Evolutionary conservation across 768 basidiomycete genomes (phyloP).

Genomic region (Naganishia vaughanmartiniae): DNA sequence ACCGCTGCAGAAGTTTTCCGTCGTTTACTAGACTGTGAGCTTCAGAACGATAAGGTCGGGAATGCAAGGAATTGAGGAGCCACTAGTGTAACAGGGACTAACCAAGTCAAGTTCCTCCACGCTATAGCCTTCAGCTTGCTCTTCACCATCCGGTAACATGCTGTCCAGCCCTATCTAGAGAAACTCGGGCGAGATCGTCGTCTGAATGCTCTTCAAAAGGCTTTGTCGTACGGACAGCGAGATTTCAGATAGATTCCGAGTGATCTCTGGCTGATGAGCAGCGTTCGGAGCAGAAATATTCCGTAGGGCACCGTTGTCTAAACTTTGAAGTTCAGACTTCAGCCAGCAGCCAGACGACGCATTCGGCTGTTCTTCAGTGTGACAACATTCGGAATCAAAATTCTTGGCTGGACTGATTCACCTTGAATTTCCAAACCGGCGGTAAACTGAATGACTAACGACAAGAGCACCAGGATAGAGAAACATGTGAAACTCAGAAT

Average conservation of each 20-base stretch:
- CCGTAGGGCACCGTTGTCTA: too few relatives aligned
- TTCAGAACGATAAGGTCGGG: not conserved
- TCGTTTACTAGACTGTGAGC: not conserved
- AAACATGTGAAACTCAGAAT: too few relatives aligned
- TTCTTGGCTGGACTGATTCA: not conserved
- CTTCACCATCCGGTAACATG: not conserved
- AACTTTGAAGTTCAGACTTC: too few relatives aligned
- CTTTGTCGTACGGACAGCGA: too few relatives aligned
- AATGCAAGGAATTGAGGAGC: not conserved
- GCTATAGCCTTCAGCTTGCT: constrained; percentile 4
- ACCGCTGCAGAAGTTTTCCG: constrained; percentile 9
- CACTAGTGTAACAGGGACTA: not conserved
- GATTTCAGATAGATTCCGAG: too few relatives aligned
- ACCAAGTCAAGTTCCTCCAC: not conserved
- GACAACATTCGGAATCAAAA: not conserved
- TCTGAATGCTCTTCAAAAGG: too few relatives aligned
- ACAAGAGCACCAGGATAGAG: not conserved
- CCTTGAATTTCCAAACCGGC: not conserved
- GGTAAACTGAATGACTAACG: not conserved
- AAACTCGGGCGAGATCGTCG: too few relatives aligned
- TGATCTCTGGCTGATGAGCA: too few relatives aligned
- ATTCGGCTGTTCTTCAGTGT: too few relatives aligned
- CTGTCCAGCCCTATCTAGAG: not conserved
- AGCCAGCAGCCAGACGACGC: too few relatives aligned
- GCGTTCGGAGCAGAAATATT: too few relatives aligned